A percentile compares a stretch with the other conserved stretches of the same genome.
Conservation (phyloP, 2,329 filamentous ascomycete genomes). For the Emergomyces orientalis region DNA sequence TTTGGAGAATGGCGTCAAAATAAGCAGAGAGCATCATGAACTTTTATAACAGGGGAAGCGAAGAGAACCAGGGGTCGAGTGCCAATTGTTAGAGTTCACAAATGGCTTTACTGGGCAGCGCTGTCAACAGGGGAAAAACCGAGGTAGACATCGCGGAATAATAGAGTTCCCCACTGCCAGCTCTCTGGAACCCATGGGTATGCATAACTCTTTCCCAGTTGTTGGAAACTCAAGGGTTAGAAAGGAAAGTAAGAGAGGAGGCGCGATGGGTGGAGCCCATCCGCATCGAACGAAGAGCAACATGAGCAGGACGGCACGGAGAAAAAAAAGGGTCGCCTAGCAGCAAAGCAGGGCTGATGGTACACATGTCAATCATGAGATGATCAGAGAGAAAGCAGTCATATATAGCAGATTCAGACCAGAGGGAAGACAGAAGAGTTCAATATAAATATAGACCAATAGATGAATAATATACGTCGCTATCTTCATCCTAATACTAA, state of each 20-base stretch:
- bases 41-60: not conserved
- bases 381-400: not conserved
- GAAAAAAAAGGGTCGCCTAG: not conserved
- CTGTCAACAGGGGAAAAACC: not conserved
- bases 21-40: not conserved
- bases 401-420: not conserved
- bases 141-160: not conserved
- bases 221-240: not conserved
- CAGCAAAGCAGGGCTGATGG: not conserved
- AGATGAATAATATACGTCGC: slow-evolving; percentile 1
- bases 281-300: not conserved
- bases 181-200: not conserved
- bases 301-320: not conserved
- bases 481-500: not conserved
- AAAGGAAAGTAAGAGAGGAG: not conserved
- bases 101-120: slow-evolving; percentile 10
- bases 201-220: not conserved
- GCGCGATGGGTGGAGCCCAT: not conserved
- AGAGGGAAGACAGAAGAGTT: not conserved
- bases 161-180: not conserved
- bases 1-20: not conserved
- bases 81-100: not conserved
- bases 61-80: not conserved
- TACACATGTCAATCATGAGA: not conserved
- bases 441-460: not conserved